Evolutionary conservation across 1,284 basidiomycete species (phyloP).

Genomic region (Moesziomyces parantarcticus): DNA sequence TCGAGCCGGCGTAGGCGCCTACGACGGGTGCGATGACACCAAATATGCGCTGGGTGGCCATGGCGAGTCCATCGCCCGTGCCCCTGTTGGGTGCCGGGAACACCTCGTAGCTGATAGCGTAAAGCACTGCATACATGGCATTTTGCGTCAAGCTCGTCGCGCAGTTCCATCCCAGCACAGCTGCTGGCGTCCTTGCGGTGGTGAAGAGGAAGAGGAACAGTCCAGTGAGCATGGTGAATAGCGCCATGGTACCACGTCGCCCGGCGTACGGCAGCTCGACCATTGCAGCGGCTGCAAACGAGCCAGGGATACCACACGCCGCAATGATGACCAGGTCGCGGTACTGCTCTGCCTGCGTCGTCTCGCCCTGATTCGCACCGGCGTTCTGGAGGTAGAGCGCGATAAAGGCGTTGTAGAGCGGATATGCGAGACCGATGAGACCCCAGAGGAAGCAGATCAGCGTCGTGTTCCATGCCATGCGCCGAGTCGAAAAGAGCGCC

Average conservation of each 20-base stretch:
- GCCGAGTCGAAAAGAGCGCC: conserved; percentile 75
- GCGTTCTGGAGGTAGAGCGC: conserved; percentile 73
- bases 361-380: conserved; percentile 68
- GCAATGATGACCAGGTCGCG: conserved; percentile 73
- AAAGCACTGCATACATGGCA: conserved; percentile 80
- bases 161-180: conserved; percentile 79
- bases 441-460: conserved; percentile 75
- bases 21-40: conserved; percentile 78
- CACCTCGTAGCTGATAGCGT: conserved; percentile 75
- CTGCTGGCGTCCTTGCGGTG: conserved; percentile 74
- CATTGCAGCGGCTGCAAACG: conserved; percentile 72
- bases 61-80: conserved; percentile 77
- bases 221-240: conserved; percentile 76
- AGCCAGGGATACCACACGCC: conserved; percentile 76
- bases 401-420: conserved; percentile 77
- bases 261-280: conserved; percentile 76
- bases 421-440: conserved; percentile 79
- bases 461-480: conserved; percentile 75
- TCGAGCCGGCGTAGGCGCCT: conserved; percentile 72
- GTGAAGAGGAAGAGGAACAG: conserved; percentile 78
- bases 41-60: conserved; percentile 75
- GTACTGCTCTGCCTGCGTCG: conserved; percentile 73
- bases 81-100: conserved; percentile 79
- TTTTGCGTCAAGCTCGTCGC: conserved; percentile 73
- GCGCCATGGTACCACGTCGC: conserved; percentile 75